Evolutionary conservation across 108 stramenopile species (phyloP), one percentile per base, ranked within the genome.

Genomic region (Pseudonitzschia multistriata): DNA sequence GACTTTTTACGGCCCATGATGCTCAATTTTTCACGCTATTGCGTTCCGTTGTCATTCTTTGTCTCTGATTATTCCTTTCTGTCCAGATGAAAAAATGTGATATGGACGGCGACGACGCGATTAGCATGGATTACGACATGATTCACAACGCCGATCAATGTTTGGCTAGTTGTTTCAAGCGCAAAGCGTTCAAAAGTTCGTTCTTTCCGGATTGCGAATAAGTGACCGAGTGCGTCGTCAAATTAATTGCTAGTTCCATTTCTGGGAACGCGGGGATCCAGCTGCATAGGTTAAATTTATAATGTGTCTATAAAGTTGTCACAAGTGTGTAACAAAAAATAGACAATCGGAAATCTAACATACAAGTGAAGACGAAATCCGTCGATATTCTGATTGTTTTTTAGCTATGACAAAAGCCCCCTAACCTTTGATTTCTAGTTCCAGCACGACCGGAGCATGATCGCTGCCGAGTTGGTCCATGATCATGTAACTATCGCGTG

Each of bases 151-250:
- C 74, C 50, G 89, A 90, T 24, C 83, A 87, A 19, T 95, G 93
- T 65, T 71, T 95, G 59, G 89, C 88, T 7, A 78, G 85, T 27
- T 92, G 93, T 64, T 95, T 92, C 83, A 95, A 95, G 74, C 74
- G 93, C 57, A 78, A 78, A 30, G 93, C 89, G 1, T 92, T 92
- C 72, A 90, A 90, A 73, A 66, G 48, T 6, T 76, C 91, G 15
- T 90, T 95, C 67, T 95, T 95, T 59, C 88, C 93, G 3, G 90
- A 88, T 5, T 95, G 93, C 59, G 80, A 78, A 50, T 75, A 71
- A 36, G n/a, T 1, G 27, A 59, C 42, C 13, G 13, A 17, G 13
- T 13, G 17, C 17, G 37, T 8, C 5, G 4, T 30, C 6, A 7
- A 8, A 37, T 37, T 37, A 37, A 7, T 37, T 37, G 37, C n/a